A percentile compares a stretch with the other conserved stretches of the same genome.
phyloP scores from a whole-genome alignment of 352 stramenopile genomes.

The Globisporangium alternatum region DNA sequence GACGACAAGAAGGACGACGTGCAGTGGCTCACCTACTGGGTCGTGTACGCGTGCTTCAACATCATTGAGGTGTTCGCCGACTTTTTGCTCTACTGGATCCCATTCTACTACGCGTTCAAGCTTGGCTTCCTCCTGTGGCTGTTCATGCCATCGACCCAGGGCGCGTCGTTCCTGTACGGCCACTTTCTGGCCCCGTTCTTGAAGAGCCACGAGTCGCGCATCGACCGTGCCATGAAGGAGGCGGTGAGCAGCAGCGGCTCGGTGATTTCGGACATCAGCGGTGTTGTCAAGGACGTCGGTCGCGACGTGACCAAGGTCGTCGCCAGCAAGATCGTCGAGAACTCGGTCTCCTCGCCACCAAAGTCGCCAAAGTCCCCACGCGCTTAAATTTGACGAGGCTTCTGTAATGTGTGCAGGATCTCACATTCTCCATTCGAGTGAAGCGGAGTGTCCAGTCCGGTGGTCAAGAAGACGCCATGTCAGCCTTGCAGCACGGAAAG shows the following conservation, averaged over 20 bases:
- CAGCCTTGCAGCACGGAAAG: background rate
- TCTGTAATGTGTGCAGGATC: slow-evolving; percentile 9
- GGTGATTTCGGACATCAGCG: slow-evolving; percentile 79
- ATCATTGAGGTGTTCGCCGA: slow-evolving; percentile 96
- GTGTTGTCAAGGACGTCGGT: slow-evolving; percentile 71
- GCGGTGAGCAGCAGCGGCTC: slow-evolving; percentile 66
- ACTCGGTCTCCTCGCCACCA: slow-evolving; percentile 27
- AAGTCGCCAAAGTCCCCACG: slow-evolving; percentile 22
- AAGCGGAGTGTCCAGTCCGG: background rate
- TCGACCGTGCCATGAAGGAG: slow-evolving; percentile 85
- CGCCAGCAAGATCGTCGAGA: slow-evolving; percentile 72
- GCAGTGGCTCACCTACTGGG: slow-evolving; percentile 97
- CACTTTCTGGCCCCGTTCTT: slow-evolving; percentile 90
- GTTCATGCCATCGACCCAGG: slow-evolving; percentile 95
- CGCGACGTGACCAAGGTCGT: slow-evolving; percentile 75
- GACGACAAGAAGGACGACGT: slow-evolving; percentile 79
- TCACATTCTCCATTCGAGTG: slow-evolving; percentile 3
- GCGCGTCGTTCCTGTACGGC: slow-evolving; percentile 95
- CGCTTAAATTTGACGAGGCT: slow-evolving; percentile 11
- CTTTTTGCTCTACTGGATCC: slow-evolving; percentile 96
- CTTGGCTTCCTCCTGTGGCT: slow-evolving; percentile 96
- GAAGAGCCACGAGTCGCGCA: slow-evolving; percentile 77
- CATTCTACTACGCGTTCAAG: slow-evolving; percentile 99
- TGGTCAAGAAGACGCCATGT: background rate
- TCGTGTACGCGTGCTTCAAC: slow-evolving; percentile 97